Evolutionary conservation across 768 basidiomycete species (phyloP).

Genomic region (Leucosporidium creatinivorum): DNA sequence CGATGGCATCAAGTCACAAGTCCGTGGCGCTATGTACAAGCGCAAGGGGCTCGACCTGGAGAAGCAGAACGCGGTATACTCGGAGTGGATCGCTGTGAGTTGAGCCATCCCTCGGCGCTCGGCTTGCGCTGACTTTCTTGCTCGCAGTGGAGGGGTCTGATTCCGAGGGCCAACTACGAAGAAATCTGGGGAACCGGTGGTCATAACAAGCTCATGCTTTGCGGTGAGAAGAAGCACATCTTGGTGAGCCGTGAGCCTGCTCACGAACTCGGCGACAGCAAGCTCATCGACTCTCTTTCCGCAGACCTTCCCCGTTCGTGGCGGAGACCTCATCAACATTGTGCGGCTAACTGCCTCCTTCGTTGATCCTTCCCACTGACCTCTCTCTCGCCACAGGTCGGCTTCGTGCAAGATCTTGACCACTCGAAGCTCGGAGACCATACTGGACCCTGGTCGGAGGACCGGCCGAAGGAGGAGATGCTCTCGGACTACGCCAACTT

Average conservation of each 20-base stretch:
- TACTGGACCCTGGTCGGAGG: not conserved
- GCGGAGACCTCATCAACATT: not conserved
- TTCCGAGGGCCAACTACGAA: conserved; percentile 14
- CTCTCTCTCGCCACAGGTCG: too few species aligned
- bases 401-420: not conserved
- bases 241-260: not conserved
- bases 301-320: not conserved
- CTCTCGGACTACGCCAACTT: conserved; percentile 1
- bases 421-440: not conserved
- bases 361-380: too few species aligned
- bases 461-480: not conserved
- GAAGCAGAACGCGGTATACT: conserved; percentile 19
- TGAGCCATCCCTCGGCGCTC: too few species aligned
- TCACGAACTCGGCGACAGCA: too few species aligned
- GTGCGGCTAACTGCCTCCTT: not conserved
- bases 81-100: conserved; percentile 27
- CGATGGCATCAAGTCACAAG: not conserved
- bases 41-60: conserved; percentile 10
- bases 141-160: conserved; percentile 21
- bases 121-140: too few species aligned
- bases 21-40: conserved; percentile 13
- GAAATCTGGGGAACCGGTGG: conserved; percentile 7
- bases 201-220: conserved; percentile 13
- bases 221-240: not conserved
- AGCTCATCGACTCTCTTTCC: too few species aligned